Base-by-base conservation (phyloP, 257 asterid species). In the Rubia yunnanensis region DNA sequence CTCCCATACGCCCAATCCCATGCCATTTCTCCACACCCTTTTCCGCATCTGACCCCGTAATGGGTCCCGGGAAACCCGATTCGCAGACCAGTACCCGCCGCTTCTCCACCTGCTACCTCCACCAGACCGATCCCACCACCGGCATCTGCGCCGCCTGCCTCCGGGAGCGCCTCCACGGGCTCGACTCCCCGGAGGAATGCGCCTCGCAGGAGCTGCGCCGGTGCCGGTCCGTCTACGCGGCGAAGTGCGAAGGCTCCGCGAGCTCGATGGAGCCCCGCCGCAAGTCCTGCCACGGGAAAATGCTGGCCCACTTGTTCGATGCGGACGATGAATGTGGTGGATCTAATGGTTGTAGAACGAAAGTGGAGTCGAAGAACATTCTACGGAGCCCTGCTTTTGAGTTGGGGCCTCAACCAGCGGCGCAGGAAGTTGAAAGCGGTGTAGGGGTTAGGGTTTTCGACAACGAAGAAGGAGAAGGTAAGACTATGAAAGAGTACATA, bases 81-180 rank as follows among this genome's bases (percentile, higher is more conserved):
- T 73, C 88, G 58, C 77, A 79, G 18, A 53, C 81, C 73, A 84
- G 85, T 50, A 65, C 81, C 56, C 87, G 90, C 76, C 91, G 91
- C 73, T 74, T 64, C 56, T 76, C 95, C 63, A 76, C 94, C 27
- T 94, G 99, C 61, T 75, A 76, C 85, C 96, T 94, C 72, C 97
- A 94, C 74, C 95, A 94, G 2, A 80, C 81, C 62, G 96, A 90
- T 35, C 85, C 92, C 4, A 66, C 74, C 68, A 76, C 95, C 69
- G 99, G 99, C 58, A 86, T 94, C 69, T 94, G 99, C 81, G 91
- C 99, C 39, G 79, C 97, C 0, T 94, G 99, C 77, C 86, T 94
- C 66, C 89, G 97, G 4, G 97, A 94, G 20, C 99, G 97, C 55
- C 96, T 94, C 73, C 81, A 84, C 58, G 87, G 85, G 26, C 88